A percentile compares a stretch with the other conserved stretches of the same genome.
Conservation (phyloP, 306 rosid genomes). For the Citrullus amarus region DNA sequence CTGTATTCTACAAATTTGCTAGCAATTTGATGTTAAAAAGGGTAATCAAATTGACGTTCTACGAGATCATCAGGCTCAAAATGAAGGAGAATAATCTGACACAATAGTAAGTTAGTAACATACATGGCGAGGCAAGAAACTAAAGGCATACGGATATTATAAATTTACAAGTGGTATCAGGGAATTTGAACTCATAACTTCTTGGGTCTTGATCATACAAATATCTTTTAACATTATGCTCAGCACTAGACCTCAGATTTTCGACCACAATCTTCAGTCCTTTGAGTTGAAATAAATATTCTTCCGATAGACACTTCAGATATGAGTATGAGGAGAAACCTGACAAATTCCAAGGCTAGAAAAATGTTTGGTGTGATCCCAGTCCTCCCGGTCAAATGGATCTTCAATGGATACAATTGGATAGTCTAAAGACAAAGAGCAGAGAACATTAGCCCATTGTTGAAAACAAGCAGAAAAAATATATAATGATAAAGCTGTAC, state of each 20-base stretch:
- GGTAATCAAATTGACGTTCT: neutral
- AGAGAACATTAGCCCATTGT: conserved; percentile 8
- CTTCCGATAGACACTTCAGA: neutral
- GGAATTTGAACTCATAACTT: neutral
- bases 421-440: conserved; percentile 39
- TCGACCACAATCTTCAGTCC: neutral
- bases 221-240: neutral
- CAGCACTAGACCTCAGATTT: neutral
- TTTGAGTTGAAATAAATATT: neutral
- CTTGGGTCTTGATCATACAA: neutral
- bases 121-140: neutral
- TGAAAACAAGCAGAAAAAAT: neutral
- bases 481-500: neutral
- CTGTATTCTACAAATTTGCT: conserved; percentile 1
- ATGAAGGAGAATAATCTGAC: neutral
- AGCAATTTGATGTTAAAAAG: neutral
- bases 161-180: neutral
- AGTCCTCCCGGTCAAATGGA: conserved; percentile 95
- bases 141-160: neutral
- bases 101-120: neutral
- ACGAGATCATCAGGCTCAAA: neutral
- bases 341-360: conserved; percentile 64
- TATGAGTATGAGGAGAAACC: conserved; percentile 28
- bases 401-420: conserved; percentile 83
- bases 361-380: conserved; percentile 71